Conservation (phyloP, 768 basidiomycete species). For the Dioszegia hungarica region DNA sequence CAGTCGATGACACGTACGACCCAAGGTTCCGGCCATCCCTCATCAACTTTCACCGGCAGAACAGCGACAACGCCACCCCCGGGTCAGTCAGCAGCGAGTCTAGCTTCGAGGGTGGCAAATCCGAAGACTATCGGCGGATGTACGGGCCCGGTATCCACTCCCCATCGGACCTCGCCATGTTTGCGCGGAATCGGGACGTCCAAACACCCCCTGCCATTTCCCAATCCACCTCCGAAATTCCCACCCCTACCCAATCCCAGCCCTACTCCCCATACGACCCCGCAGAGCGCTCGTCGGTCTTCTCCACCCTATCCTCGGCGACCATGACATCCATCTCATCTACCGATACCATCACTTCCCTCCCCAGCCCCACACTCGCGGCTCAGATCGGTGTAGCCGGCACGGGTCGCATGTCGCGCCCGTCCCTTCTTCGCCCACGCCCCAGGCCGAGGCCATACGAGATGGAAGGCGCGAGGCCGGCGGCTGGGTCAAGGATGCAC, state of each 20-base stretch:
- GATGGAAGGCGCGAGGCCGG: too few species aligned
- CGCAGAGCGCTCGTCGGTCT: background rate
- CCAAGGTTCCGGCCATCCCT: constrained; percentile 11
- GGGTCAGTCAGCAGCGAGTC: constrained; percentile 19
- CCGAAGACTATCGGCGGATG: constrained; percentile 21
- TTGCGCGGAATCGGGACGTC: too few species aligned
- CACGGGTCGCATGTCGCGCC: background rate
- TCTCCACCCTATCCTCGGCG: background rate
- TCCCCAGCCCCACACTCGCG: background rate
- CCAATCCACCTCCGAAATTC: background rate
- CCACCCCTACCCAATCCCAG: background rate
- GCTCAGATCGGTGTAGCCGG: constrained; percentile 5
- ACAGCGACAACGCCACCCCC: constrained; percentile 9
- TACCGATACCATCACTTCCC: background rate
- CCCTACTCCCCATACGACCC: background rate
- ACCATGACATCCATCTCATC: constrained; percentile 4
- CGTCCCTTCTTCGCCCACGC: constrained; percentile 6
- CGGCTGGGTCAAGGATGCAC: too few species aligned
- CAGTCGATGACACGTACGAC: background rate
- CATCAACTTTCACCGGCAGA: constrained; percentile 18
- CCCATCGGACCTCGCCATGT: background rate
- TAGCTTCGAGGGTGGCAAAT: constrained; percentile 25
- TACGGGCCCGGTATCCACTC: constrained; percentile 14
- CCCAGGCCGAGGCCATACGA: constrained; percentile 10
- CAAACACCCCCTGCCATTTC: too few species aligned